Conservation (phyloP, 768 basidiomycete species). For the Collybia sp. region DNA sequence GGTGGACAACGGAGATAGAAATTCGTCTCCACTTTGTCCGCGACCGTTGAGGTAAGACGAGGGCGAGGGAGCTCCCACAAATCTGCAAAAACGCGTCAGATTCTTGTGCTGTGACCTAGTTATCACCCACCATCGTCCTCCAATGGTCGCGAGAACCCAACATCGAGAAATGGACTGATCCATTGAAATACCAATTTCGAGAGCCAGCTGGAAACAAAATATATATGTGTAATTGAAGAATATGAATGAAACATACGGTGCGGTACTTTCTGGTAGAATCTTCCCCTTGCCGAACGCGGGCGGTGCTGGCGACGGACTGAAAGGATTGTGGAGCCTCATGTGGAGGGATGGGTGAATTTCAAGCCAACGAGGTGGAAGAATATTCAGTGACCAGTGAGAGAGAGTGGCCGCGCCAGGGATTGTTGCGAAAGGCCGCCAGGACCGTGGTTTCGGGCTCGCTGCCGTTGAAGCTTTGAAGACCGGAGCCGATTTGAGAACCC, state of each 20-base stretch:
- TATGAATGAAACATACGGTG: conserved; percentile 26
- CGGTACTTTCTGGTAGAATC: conserved; percentile 36
- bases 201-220: conserved; percentile 25
- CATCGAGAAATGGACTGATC: conserved; percentile 48
- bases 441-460: too few relatives aligned
- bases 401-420: conserved; percentile 23
- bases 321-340: conserved; percentile 29
- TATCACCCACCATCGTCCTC: conserved; percentile 45
- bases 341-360: too few relatives aligned
- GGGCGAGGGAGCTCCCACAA: conserved; percentile 44
- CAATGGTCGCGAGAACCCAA: conserved; percentile 55
- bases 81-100: conserved; percentile 26
- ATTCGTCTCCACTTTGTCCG: conserved; percentile 36
- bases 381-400: conserved; percentile 22
- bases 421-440: conserved; percentile 20
- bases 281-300: conserved; percentile 44
- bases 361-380: too few relatives aligned
- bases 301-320: conserved; percentile 40
- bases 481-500: too few relatives aligned
- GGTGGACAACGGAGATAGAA: conserved; percentile 50
- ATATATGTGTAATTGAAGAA: not conserved
- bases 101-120: not conserved
- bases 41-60: conserved; percentile 30
- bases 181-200: conserved; percentile 49
- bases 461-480: too few relatives aligned